A percentile compares a stretch with the other conserved stretches of the same genome.
Conservation (phyloP, 192 early-diverging fungal species). For the Coemansia sp. region DNA sequence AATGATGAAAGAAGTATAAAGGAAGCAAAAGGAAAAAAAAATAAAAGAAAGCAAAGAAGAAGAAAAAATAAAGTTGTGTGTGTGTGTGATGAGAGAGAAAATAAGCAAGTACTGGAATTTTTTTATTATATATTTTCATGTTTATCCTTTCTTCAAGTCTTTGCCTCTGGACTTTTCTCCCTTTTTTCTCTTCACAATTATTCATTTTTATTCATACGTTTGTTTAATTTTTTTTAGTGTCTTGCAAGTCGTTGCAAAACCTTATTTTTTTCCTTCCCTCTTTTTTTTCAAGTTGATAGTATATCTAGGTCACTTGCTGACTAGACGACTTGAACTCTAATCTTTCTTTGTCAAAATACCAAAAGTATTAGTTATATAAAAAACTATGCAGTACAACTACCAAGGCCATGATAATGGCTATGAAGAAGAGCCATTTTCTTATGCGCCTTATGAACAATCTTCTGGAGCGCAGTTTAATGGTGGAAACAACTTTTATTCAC, state of each 20-base stretch:
- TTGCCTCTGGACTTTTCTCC: slow-evolving; percentile 6
- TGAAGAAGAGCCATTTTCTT: not conserved
- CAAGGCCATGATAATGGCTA: not conserved
- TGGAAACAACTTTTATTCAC: not conserved
- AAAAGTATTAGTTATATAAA: no score
- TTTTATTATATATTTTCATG: slow-evolving; percentile 2
- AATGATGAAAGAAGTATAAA: not conserved
- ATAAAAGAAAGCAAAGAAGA: slow-evolving; percentile 1
- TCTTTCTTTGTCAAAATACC: not conserved
- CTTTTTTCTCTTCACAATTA: slow-evolving; percentile 10
- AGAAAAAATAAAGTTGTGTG: not conserved
- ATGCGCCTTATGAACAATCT: not conserved
- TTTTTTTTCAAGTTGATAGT: not conserved
- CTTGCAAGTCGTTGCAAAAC: not conserved
- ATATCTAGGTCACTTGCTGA: no score
- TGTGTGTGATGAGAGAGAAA: not conserved
- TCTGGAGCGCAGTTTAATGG: not conserved
- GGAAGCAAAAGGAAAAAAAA: not conserved
- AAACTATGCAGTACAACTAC: slow-evolving; percentile 1
- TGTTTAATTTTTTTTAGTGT: not conserved
- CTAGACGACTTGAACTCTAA: not conserved
- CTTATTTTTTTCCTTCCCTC: not conserved
- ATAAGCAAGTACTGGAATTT: not conserved
- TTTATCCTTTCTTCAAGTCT: slow-evolving; percentile 15
- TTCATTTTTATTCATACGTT: not conserved